Evolutionary conservation across 441 rosid genomes (phyloP), one percentile per base, ranked within the genome.

Genomic region (Pelargonium cotyledonis): DNA sequence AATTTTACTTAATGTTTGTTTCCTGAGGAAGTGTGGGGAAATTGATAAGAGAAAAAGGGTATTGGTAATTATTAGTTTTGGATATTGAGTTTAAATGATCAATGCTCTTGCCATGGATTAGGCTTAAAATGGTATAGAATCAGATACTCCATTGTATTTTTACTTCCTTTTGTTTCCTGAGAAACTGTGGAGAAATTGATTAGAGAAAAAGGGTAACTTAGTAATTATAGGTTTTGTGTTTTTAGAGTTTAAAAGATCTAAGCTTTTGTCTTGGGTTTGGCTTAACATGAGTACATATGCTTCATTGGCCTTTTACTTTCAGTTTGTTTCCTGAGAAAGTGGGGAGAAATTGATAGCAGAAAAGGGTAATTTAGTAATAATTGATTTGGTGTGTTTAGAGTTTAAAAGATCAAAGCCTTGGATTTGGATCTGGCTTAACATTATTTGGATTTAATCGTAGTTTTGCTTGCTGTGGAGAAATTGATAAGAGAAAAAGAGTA

Each of bases 141-240:
- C 38, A 31, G 38, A 31, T 31, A 4, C 5, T 31, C 38, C 38
- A 31, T 31, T 31, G 38, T 31, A 31, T 2, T 31, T 55, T 55
- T 16, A 55, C 23, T 6, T 55, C 8, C 61, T 55, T 55, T 55
- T 55, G 61, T 55, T n/a, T 55, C 61, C 57, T 16, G 61, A 55
- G 61, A 55, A 55, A 55, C 23, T 55, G 21, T 26, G 31, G 38
- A 31, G 38, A 31, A 31, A 31, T 31, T 31, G 38, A 55, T 1
- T 15, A 6, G 61, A 16, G 23, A 55, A 55, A 53, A 55, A 31
- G 21, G 61, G 61, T 55, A 55, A 15, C 23, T 15, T 16, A n/a
- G 61, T 55, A 55, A 55, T 55, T 8, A 55, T 16, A 0, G 21
- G 2, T 16, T 16, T 15, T 15, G 9, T 16, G 3, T 16, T 8